Percentiles rank a stretch among this genome's conserved stretches.
phyloP scores from a whole-genome alignment of 139 green algal genomes.

The Pleodorina starrii region DNA sequence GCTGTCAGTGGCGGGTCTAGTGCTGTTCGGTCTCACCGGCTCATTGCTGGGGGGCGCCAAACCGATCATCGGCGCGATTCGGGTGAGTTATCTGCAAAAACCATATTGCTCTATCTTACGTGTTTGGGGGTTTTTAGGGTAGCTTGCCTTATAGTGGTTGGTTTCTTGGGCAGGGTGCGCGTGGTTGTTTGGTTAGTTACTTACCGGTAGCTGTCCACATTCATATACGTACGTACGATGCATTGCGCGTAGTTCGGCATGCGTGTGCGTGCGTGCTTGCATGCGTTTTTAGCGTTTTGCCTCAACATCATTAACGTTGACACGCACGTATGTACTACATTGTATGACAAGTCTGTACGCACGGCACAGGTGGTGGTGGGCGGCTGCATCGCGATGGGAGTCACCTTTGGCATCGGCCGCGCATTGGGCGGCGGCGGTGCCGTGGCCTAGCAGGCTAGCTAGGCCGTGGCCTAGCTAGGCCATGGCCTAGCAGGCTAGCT shows the following conservation, averaged over 20 bases:
- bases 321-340: neutral
- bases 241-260: no score
- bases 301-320: no score
- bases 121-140: no score
- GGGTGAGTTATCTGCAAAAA: constrained; percentile 65
- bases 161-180: neutral
- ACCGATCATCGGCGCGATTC: constrained; percentile 59
- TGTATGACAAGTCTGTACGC: neutral
- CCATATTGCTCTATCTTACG: no score
- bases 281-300: no score
- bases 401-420: constrained; percentile 82
- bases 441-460: no score
- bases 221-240: no score
- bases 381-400: constrained; percentile 84
- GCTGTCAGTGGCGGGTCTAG: constrained; percentile 59
- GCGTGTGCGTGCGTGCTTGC: no score
- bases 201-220: neutral
- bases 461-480: no score
- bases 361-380: constrained; percentile 68
- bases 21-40: constrained; percentile 78
- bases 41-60: constrained; percentile 79
- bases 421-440: constrained; percentile 62
- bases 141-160: no score
- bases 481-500: no score
- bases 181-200: neutral